Base-by-base conservation (phyloP, 1,284 basidiomycete species). In the Heimioporus retisporus region DNA sequence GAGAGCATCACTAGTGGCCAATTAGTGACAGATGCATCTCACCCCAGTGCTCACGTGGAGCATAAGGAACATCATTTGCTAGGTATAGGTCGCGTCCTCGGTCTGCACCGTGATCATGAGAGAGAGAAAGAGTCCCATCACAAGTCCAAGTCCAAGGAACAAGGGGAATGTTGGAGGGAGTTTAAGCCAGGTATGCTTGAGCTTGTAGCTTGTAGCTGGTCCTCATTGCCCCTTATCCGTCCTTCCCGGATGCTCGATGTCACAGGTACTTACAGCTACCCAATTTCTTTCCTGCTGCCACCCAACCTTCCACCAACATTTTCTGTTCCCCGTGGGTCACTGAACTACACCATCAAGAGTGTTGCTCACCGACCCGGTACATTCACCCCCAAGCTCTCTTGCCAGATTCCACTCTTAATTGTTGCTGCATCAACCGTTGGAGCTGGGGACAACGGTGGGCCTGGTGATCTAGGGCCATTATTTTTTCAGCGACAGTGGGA, bases 401-500 rank as follows among this genome's bases (percentile, higher is more conserved):
- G 94, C 14, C 82, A 87, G 53, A 86, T 90, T 48, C 93, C 97
- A 55, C 91, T 99, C 14, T 84, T 85, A 2, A 87, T 98, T 58
- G 90, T 99, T 43, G 87, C 93, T 10, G 89, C 88, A 58, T 96
- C 96, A 1, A 87, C 87, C 19, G 91, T 95, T 21, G 76, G 68
- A 16, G 50, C 58, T 19, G 77, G 67, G 16, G 78, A 76, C 69
- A 93, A 94, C 66, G 88, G 85, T 13, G 95, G 94, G 73, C 88
- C 64, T 19, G 75, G 75, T 40, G 75, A 78, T 56, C 74, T 64
- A 1, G 75, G 75, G 7, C 72, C 77, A 10, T 11, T 78, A 44
- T 86, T 95, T 58, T 90, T 99, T 8, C 93, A 98, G 77, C 85
- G 95, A 23, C 91, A 95, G 72, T 99, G 97, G 97, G 96, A 97